Conservation (phyloP, 306 rosid genomes). For the Cucumis hystrix region DNA sequence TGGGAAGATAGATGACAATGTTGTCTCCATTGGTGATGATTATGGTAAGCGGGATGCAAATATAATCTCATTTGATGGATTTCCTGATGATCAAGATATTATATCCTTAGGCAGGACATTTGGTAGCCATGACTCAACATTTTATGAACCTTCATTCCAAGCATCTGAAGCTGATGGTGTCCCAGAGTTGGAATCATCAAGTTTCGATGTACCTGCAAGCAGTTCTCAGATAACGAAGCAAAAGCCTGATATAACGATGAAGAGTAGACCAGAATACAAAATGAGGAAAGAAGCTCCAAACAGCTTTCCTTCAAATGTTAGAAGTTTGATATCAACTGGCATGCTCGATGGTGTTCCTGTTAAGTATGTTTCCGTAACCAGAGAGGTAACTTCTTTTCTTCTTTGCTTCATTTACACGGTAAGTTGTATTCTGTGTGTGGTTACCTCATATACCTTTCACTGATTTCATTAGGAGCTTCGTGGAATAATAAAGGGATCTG, state of each 20-base stretch:
- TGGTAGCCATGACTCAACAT: conserved; percentile 31
- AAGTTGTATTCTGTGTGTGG: conserved; percentile 7
- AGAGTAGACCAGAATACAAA: conserved; percentile 49
- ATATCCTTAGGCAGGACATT: conserved; percentile 37
- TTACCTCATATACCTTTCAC: conserved; percentile 6
- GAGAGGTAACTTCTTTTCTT: conserved; percentile 42
- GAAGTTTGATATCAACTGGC: conserved; percentile 69
- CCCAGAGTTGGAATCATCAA: conserved; percentile 33
- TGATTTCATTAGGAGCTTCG: conserved; percentile 54
- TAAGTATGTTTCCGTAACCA: conserved; percentile 59
- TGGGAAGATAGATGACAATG: conserved; percentile 28
- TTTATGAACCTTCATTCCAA: conserved; percentile 46
- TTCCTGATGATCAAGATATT: conserved; percentile 52
- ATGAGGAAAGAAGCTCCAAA: conserved; percentile 72
- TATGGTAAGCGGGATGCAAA: conserved; percentile 34
- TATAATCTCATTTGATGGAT: conserved; percentile 46
- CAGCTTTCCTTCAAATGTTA: conserved; percentile 78
- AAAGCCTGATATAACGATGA: conserved; percentile 31
- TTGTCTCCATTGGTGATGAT: conserved; percentile 30
- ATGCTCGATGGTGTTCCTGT: conserved; percentile 86
- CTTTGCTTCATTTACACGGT: conserved; percentile 1
- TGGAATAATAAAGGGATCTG: conserved; percentile 70
- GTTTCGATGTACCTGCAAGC: conserved; percentile 25
- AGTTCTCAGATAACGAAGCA: conserved; percentile 21
- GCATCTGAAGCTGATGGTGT: conserved; percentile 27